Conservation (phyloP, 768 basidiomycete genomes). For the Calocybe gangraenosa region DNA sequence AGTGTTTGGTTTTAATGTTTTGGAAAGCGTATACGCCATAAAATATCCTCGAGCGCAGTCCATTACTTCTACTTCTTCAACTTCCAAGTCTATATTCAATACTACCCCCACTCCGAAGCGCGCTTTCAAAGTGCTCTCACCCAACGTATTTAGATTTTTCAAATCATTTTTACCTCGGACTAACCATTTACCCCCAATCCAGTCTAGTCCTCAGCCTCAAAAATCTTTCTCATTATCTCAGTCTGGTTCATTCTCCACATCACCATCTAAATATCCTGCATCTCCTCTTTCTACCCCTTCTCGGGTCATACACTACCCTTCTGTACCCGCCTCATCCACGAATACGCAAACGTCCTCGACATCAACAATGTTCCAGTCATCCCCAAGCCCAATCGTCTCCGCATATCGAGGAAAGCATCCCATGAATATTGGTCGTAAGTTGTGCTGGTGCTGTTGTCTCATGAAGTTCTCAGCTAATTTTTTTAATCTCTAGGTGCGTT, state of each 20-base stretch:
- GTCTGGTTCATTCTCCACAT: slow-evolving; percentile 27
- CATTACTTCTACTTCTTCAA: slow-evolving; percentile 31
- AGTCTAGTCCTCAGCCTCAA: slow-evolving; percentile 40
- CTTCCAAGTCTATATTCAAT: slow-evolving; percentile 21
- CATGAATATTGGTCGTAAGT: slow-evolving; percentile 34
- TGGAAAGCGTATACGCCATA: slow-evolving; percentile 36
- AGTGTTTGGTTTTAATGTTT: slow-evolving; percentile 35
- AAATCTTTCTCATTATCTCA: slow-evolving; percentile 39
- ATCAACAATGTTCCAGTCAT: slow-evolving; percentile 28
- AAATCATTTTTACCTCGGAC: not conserved
- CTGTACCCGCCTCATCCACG: slow-evolving; percentile 26
- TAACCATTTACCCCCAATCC: not conserved
- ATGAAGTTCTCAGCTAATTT: not conserved
- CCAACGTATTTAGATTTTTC: slow-evolving; percentile 23
- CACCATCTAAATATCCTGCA: slow-evolving; percentile 26
- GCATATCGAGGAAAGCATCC: slow-evolving; percentile 39
- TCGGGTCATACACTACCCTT: slow-evolving; percentile 31
- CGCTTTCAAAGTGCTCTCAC: slow-evolving; percentile 35
- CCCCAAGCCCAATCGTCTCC: slow-evolving; percentile 39
- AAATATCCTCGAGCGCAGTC: slow-evolving; percentile 38
- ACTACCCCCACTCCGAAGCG: slow-evolving; percentile 29
- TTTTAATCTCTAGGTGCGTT: slow-evolving; percentile 28
- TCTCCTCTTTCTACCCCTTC: slow-evolving; percentile 41
- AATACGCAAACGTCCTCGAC: slow-evolving; percentile 29
- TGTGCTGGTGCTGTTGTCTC: not conserved